phyloP scores from a whole-genome alignment of 169 alveolate species.

The Eimeria acervulina region DNA sequence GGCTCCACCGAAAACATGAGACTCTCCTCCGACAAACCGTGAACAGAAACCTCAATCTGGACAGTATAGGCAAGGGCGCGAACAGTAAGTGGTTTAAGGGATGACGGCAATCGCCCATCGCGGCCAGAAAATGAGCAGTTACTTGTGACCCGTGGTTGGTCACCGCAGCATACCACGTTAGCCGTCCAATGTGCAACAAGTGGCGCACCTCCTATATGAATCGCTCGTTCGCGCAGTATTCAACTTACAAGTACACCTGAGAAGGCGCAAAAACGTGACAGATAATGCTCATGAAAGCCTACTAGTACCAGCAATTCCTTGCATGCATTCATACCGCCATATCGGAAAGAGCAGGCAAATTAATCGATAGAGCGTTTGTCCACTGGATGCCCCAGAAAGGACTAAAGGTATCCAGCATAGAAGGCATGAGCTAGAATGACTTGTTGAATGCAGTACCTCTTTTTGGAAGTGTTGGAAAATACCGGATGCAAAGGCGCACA shows the following conservation, averaged over 20 bases:
- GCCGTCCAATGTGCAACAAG: neutral
- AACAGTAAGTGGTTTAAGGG: no score
- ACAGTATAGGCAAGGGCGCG: no score
- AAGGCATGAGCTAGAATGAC: neutral
- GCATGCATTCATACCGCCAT: neutral
- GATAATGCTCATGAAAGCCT: neutral
- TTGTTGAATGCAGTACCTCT: no score
- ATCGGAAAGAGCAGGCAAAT: neutral
- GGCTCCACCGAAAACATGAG: no score
- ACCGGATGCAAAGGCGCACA: no score
- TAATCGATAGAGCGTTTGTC: neutral
- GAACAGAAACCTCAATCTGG: no score
- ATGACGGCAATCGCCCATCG: no score
- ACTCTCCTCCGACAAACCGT: no score
- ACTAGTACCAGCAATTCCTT: neutral
- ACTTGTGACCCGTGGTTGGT: neutral
- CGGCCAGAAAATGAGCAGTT: no score
- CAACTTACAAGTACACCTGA: neutral
- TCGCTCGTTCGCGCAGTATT: neutral
- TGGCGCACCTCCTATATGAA: neutral
- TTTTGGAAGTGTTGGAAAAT: no score
- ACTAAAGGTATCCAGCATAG: neutral
- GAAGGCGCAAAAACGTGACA: neutral
- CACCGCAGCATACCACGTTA: neutral
- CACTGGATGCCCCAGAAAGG: neutral